These are phyloP conservation scores for Carex pumila DNA, from an alignment of 176 grass and related monocot genomes.

Conservation along the genomic window DNA sequence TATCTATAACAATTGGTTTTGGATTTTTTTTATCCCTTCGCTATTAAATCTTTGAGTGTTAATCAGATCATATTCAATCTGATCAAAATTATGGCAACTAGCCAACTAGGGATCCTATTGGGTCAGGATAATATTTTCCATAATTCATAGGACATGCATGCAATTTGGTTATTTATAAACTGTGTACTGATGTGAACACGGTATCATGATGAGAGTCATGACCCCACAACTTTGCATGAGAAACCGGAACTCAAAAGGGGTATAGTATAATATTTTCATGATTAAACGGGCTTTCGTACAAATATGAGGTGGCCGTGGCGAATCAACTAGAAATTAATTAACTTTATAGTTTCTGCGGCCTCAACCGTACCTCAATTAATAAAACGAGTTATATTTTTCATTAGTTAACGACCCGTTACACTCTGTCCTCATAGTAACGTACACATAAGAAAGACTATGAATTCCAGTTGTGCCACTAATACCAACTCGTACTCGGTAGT, in stretches of 20 bases:
- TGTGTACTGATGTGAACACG: not conserved
- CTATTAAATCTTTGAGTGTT: no score
- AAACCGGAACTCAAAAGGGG: not conserved
- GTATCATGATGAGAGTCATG: not conserved
- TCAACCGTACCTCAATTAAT: not conserved
- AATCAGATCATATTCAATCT: no score
- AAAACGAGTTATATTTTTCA: not conserved
- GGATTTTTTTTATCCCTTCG: no score
- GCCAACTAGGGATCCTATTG: not conserved
- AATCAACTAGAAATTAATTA: not conserved
- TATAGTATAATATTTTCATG: not conserved
- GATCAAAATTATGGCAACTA: not conserved
- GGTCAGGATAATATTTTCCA: not conserved
- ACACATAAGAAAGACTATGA: not conserved
- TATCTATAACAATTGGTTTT: no score
- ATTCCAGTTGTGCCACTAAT: not conserved
- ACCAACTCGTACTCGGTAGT: conserved; percentile 18
- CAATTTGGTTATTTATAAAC: not conserved
- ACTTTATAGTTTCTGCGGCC: not conserved
- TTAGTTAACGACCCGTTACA: not conserved
- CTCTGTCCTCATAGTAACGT: no score
- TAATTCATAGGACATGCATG: not conserved
- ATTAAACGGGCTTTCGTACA: not conserved
- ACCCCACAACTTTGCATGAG: not conserved
- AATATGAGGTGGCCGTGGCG: not conserved